Evolutionary conservation across 805 yeast species (phyloP), one percentile per base, ranked within the genome.

Genomic region (Wickerhamomyces silvicola): DNA sequence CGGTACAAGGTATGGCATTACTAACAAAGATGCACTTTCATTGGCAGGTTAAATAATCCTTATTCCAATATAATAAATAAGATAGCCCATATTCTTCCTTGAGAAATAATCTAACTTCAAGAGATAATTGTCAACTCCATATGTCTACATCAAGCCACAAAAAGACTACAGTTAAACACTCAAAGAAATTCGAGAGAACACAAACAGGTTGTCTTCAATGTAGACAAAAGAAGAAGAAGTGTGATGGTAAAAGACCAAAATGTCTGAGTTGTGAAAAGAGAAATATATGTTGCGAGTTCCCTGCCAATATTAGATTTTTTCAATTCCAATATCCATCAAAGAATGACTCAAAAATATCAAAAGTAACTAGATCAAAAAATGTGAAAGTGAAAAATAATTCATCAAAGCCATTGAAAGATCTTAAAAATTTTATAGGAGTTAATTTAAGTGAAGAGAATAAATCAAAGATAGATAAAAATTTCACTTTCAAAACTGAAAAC

Each of bases 141-240:
- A n/a, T n/a, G n/a, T n/a, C n/a, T n/a, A n/a, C n/a, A n/a, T n/a
- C 13, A 25, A 25, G 12, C 17, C 16, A 20, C 40, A 32, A 30
- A 42, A 36, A 35, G 37, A 29, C 4, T n/a, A n/a, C n/a, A n/a
- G 42, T 44, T 20, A 50, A 43, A 24, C 55, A 50, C 27, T 48
- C 52, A 8, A 50, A 36, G 30, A 45, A 44, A 30, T 50, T 50
- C 28, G 45, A 38, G 8, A 48, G 55, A 38, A 46, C 55, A 5
- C 54, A 50, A 30, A 43, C 43, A 4, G 55, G 55, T 2, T 50
- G 55, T 33, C 34, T 50, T 6, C 50, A 48, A 26, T 50, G 55
- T 25, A 43, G 55, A 18, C 52, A 48, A 10, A 50, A 50, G 42
- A 50, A 50, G 48, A 50, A 50, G 46, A 50, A 45, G 19, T 50